Evolutionary conservation across 768 basidiomycete genomes (phyloP).

Genomic region (Mycena vulgaris): DNA sequence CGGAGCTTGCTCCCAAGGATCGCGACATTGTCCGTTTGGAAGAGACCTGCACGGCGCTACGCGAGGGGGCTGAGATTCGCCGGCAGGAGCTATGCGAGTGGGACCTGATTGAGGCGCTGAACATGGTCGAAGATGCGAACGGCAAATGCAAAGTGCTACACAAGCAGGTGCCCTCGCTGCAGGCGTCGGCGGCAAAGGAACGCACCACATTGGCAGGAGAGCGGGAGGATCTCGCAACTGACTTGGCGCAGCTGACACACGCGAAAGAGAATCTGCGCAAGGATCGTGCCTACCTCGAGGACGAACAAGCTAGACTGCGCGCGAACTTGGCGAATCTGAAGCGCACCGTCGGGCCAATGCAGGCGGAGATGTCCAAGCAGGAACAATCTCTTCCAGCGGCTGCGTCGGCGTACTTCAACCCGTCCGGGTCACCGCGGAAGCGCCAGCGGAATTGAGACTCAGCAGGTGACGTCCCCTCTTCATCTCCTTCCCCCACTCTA

Average conservation of each 20-base stretch:
- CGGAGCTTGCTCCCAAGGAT: not conserved
- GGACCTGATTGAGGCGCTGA: not conserved
- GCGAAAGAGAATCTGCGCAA: not conserved
- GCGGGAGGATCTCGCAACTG: not conserved
- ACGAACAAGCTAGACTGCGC: not conserved
- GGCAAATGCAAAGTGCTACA: not conserved
- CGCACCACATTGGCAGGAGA: not conserved
- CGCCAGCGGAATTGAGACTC: too few relatives aligned
- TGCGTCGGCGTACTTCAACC: too few relatives aligned
- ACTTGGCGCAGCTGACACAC: not conserved
- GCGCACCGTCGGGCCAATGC: not conserved
- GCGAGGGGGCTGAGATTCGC: not conserved
- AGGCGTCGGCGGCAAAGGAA: not conserved
- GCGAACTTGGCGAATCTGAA: not conserved
- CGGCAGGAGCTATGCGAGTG: not conserved
- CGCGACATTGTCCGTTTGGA: not conserved
- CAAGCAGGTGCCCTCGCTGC: not conserved
- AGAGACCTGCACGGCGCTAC: not conserved
- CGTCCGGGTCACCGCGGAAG: too few relatives aligned
- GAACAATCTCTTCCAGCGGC: too few relatives aligned
- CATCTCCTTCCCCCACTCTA: too few relatives aligned
- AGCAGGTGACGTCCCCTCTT: too few relatives aligned
- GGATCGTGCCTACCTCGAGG: not conserved
- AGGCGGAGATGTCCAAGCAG: not conserved
- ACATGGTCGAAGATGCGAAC: not conserved